phyloP scores from a whole-genome alignment of 805 yeast genomes.

The Cyberlindnera meyerae region DNA sequence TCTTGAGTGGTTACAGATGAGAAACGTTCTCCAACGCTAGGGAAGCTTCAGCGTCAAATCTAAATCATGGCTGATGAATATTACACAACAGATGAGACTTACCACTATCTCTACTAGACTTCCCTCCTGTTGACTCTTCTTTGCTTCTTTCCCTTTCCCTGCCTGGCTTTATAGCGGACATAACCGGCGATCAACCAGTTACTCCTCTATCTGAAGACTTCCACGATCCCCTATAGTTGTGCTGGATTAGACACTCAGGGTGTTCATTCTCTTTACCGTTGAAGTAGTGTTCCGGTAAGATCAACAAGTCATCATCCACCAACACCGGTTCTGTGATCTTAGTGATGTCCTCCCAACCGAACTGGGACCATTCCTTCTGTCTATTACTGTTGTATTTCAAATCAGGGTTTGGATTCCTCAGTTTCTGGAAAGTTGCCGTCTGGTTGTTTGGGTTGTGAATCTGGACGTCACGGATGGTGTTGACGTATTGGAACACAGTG shows the following conservation, averaged over 20 bases:
- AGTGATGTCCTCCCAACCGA: slow-evolving; percentile 24
- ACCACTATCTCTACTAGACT: too few species aligned
- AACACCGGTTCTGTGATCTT: slow-evolving; percentile 15
- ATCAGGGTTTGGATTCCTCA: slow-evolving; percentile 8
- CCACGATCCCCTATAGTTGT: slow-evolving; percentile 17
- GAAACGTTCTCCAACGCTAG: too few species aligned
- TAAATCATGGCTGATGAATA: too few species aligned
- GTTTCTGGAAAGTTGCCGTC: slow-evolving; percentile 1
- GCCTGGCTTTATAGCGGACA: too few species aligned
- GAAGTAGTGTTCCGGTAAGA: slow-evolving; percentile 17
- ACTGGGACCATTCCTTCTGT: slow-evolving; percentile 7
- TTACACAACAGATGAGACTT: too few species aligned
- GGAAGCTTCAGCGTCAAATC: too few species aligned
- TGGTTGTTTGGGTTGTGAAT: slow-evolving; percentile 14
- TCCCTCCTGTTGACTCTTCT: too few species aligned
- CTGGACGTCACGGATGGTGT: slow-evolving; percentile 3
- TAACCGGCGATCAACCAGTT: neutral
- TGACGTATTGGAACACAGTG: slow-evolving; percentile 19
- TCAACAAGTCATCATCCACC: slow-evolving; percentile 14
- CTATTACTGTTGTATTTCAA: slow-evolving; percentile 8
- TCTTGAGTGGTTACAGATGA: too few species aligned
- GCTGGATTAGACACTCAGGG: slow-evolving; percentile 12
- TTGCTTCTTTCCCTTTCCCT: too few species aligned
- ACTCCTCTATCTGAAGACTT: slow-evolving; percentile 6
- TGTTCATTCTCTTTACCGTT: slow-evolving; percentile 13